These are phyloP conservation scores for Stephanodiscus minutulus DNA, from an alignment of 108 stramenopile genomes.

Conservation along the genomic window DNA sequence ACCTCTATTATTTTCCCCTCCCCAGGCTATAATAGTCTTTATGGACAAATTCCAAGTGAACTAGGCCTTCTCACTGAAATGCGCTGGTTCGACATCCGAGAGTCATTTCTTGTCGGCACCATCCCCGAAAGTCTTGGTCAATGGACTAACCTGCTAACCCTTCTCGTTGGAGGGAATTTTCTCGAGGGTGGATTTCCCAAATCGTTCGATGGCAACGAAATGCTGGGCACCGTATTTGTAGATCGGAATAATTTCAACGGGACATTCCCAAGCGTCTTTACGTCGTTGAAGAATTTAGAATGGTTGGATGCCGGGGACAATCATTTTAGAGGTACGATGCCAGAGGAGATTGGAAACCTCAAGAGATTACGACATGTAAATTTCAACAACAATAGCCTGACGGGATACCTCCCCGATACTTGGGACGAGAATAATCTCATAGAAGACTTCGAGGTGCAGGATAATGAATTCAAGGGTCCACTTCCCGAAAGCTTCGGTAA, in stretches of 20 bases:
- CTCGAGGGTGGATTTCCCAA: conserved; percentile 25
- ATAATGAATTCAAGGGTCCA: conserved; percentile 46
- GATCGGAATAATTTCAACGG: conserved; percentile 39
- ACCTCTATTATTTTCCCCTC: neutral
- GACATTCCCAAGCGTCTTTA: conserved; percentile 39
- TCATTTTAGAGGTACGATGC: conserved; percentile 28
- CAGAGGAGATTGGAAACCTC: conserved; percentile 25
- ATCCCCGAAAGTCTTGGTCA: conserved; percentile 25
- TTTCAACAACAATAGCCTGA: conserved; percentile 35
- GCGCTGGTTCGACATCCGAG: conserved; percentile 36
- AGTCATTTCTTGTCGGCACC: conserved; percentile 24
- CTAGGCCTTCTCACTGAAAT: conserved; percentile 36
- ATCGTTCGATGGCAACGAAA: conserved; percentile 21
- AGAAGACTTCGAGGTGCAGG: conserved; percentile 29
- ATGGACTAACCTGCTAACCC: conserved; percentile 38
- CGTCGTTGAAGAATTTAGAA: conserved; percentile 43
- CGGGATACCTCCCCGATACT: conserved; percentile 32
- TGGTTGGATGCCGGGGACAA: conserved; percentile 44
- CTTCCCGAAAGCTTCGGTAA: conserved; percentile 36
- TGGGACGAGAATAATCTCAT: conserved; percentile 35
- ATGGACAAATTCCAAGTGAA: conserved; percentile 38
- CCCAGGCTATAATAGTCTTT: conserved; percentile 18
- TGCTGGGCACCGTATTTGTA: conserved; percentile 44
- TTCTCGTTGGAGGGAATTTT: conserved; percentile 29
- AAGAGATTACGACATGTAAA: conserved; percentile 38